These are phyloP conservation scores for Sutorius eximius DNA, from an alignment of 1,284 basidiomycete species.

Conservation along the genomic window DNA sequence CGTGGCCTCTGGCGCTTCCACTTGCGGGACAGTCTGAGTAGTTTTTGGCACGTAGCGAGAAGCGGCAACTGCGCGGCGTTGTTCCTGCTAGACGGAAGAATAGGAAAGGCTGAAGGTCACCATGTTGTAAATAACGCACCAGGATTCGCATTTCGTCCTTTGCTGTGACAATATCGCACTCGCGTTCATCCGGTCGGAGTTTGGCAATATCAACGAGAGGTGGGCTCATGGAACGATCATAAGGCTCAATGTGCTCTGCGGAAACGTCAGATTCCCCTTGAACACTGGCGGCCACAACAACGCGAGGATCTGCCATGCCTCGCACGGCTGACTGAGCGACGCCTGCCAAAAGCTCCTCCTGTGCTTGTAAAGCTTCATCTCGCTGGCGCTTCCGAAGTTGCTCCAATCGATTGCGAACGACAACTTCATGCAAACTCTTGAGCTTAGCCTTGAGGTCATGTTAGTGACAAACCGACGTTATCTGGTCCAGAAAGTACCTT, in stretches of 20 bases:
- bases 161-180: constrained; percentile 74
- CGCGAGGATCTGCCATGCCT: constrained; percentile 38
- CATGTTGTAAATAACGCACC: constrained; percentile 46
- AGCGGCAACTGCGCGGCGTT: constrained; percentile 74
- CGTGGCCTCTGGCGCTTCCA: constrained; percentile 49
- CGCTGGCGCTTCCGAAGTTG: constrained; percentile 93
- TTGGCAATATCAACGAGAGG: constrained; percentile 66
- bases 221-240: constrained; percentile 84
- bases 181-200: constrained; percentile 73
- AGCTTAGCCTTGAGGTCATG: constrained; percentile 71
- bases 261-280: constrained; percentile 44
- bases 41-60: constrained; percentile 84
- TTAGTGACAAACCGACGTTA: constrained; percentile 7
- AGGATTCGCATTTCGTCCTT: constrained; percentile 65
- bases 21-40: constrained; percentile 49
- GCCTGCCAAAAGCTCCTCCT: constrained; percentile 86
- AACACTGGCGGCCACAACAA: constrained; percentile 34
- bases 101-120: constrained; percentile 6
- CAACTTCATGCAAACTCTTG: constrained; percentile 90
- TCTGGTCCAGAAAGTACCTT: constrained; percentile 54
- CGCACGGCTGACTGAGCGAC: constrained; percentile 59
- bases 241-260: constrained; percentile 69
- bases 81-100: constrained; percentile 56
- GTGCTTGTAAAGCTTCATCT: constrained; percentile 90
- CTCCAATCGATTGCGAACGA: constrained; percentile 93